Percentiles rank a stretch among this genome's conserved stretches.
Conservation (phyloP, 2,329 filamentous ascomycete genomes). For the Paramyrothecium sp. region DNA sequence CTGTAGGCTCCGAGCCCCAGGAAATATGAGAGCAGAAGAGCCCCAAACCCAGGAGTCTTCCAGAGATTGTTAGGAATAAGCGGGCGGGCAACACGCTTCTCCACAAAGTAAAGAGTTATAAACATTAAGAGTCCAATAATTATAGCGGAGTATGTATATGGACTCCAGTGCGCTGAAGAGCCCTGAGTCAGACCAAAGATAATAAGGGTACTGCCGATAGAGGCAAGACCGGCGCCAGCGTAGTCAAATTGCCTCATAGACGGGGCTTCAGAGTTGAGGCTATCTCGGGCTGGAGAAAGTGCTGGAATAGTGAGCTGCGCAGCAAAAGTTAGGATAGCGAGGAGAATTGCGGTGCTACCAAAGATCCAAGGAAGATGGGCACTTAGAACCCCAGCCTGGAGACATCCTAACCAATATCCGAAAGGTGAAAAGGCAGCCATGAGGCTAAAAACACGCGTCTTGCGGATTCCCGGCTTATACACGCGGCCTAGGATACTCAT, state of each 20-base stretch:
- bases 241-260: too few species aligned
- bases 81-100: slow-evolving; percentile 44
- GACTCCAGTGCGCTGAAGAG: slow-evolving; percentile 53
- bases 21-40: background rate
- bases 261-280: slow-evolving; percentile 1
- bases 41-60: background rate
- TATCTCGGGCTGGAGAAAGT: slow-evolving; percentile 3
- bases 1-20: background rate
- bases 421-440: slow-evolving; percentile 9
- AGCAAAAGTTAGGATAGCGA: slow-evolving; percentile 1
- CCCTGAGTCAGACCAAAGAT: slow-evolving; percentile 48
- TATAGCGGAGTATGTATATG: slow-evolving; percentile 52
- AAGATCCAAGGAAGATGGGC: slow-evolving; percentile 9
- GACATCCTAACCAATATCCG: slow-evolving; percentile 6
- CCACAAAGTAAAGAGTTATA: slow-evolving; percentile 51
- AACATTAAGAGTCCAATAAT: slow-evolving; percentile 55
- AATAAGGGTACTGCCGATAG: slow-evolving; percentile 4
- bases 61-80: slow-evolving; percentile 48
- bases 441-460: slow-evolving; percentile 7
- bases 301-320: slow-evolving; percentile 6
- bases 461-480: slow-evolving; percentile 8
- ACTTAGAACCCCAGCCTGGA: slow-evolving; percentile 7
- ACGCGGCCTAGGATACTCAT: slow-evolving; percentile 9
- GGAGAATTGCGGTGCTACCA: slow-evolving; percentile 6
- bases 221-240: too few species aligned